Conservation (phyloP, 116 monocot genomes). For the Trichopus zeylanicus region DNA sequence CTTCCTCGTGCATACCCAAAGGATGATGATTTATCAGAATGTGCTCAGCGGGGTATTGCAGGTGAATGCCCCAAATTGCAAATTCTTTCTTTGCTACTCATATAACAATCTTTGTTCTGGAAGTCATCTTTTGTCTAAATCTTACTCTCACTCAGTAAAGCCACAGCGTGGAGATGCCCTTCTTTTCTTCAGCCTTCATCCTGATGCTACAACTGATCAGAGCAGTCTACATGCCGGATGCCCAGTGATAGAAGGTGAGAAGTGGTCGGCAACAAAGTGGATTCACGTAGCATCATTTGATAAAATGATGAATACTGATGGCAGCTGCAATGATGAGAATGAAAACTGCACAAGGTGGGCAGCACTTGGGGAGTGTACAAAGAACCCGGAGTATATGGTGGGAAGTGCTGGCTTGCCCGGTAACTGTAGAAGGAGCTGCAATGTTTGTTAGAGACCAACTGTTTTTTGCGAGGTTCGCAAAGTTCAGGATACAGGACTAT, state of each 20-base stretch:
- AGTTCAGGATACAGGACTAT: too few species aligned
- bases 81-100: neutral
- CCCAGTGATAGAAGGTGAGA: conserved; percentile 85
- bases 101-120: neutral
- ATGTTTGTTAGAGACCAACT: conserved; percentile 45
- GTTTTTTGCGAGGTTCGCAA: too few species aligned
- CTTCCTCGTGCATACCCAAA: conserved; percentile 25
- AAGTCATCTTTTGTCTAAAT: neutral
- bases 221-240: conserved; percentile 88
- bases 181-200: conserved; percentile 88
- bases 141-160: conserved; percentile 47
- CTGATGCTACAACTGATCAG: conserved; percentile 61
- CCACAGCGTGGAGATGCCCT: conserved; percentile 86
- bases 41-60: conserved; percentile 72
- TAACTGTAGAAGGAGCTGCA: conserved; percentile 81
- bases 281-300: conserved; percentile 88
- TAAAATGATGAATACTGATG: conserved; percentile 21
- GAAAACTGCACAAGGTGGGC: conserved; percentile 73
- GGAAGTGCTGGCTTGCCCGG: conserved; percentile 65
- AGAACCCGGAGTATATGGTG: conserved; percentile 88
- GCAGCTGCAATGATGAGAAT: conserved; percentile 60
- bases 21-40: conserved; percentile 66
- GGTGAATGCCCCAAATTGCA: conserved; percentile 21
- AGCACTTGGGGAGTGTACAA: conserved; percentile 79
- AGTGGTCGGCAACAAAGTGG: conserved; percentile 99